Evolutionary conservation across 306 rosid species (phyloP).

Genomic region (Ormosia emarginata): DNA sequence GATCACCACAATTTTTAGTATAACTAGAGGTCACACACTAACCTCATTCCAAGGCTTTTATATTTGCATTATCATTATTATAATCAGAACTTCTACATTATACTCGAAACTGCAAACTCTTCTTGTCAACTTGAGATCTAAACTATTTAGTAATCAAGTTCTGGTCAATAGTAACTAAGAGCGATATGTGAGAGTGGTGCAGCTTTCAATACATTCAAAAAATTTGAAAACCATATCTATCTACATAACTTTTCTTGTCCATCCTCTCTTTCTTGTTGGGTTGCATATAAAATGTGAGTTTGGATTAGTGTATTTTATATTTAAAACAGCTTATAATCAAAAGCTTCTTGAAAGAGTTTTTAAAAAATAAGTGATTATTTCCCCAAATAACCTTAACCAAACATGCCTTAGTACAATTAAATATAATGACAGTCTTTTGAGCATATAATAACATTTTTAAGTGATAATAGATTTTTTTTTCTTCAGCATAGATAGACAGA

Average conservation of each 20-base stretch:
- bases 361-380: no score
- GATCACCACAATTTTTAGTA: not conserved
- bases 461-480: not conserved
- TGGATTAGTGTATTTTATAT: not conserved
- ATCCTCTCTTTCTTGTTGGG: not conserved
- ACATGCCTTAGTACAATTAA: no score
- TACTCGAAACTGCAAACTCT: not conserved
- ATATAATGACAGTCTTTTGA: not conserved
- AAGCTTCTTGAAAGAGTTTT: no score
- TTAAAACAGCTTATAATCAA: no score
- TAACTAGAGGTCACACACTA: not conserved
- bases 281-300: not conserved
- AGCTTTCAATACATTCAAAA: not conserved
- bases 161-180: not conserved
- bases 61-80: not conserved
- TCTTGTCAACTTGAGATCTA: not conserved
- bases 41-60: conserved; percentile 6
- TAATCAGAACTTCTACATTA: not conserved
- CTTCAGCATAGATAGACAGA: not conserved
- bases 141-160: not conserved
- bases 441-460: not conserved
- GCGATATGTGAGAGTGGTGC: not conserved
- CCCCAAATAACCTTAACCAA: no score
- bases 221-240: not conserved
- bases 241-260: not conserved